Base-by-base conservation (phyloP, 768 basidiomycete genomes). In the Mycena haematopus region DNA sequence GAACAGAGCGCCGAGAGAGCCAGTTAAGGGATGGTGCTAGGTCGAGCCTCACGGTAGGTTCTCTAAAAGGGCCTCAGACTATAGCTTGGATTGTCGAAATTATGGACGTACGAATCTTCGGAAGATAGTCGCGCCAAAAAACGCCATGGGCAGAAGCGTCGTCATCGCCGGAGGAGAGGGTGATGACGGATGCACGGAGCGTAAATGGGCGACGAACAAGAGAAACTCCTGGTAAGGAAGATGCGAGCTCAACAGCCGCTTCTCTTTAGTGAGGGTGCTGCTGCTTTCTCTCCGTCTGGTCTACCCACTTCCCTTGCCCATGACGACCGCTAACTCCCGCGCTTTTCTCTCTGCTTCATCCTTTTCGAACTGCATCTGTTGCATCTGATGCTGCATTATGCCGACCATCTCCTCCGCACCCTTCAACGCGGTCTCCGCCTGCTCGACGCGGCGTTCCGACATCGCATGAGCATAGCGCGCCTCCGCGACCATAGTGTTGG, bases 401-500 rank as follows among this genome's bases (percentile, higher is more conserved):
- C 87, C 80, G 33, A 96, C 91, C 5, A 89, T 90, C 63, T 95
- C 92, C 74, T 96, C 95, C 0, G 94, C 92, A n/a, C 86, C 85
- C 67, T 84, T 87, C 62, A 96, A 74, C 10, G 92, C 90, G 24
- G 81, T 79, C 74, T 96, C 92, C 13, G 93, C 88, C 33, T 88
- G 87, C 61, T 85, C 84, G 2, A 90, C 86, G 70, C 92, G 91
- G 44, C 88, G 82, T 70, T 95, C 84, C 80, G 91, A 89, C 64
- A 80, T 71, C 36, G 80, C 75, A 63, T 73, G 78, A 5, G 90
- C 88, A 62, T 88, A 82, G 17, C 95, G 85, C 22, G 96, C 96
- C 72, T 94, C 91, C 0, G 93, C 94, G n/a, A 99, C 96, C 97
- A 99, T 99, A 7, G 84, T 89, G 73, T 99, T 99, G 7, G 96